A percentile compares a stretch with the other conserved stretches of the same genome.
Conservation (phyloP, 768 basidiomycete species). For the Mycena capillaripes region DNA sequence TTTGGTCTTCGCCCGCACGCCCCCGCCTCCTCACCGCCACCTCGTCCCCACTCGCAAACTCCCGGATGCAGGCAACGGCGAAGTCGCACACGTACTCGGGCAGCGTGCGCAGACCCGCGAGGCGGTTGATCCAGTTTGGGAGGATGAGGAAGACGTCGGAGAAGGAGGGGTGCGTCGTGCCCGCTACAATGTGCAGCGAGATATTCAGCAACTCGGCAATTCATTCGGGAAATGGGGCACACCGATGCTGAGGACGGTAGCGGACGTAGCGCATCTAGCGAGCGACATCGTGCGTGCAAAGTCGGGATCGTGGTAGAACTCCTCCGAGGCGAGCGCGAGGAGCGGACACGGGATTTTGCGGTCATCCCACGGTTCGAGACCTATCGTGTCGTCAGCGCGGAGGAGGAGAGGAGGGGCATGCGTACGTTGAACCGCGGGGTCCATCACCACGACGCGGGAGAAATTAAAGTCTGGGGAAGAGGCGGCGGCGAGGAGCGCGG, state of each 20-base stretch:
- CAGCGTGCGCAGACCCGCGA: slow-evolving; percentile 4
- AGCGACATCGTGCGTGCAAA: slow-evolving; percentile 2
- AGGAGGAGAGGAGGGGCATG: background rate
- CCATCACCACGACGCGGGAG: slow-evolving; percentile 7
- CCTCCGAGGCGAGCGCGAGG: slow-evolving; percentile 2
- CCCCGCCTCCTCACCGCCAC: slow-evolving; percentile 1
- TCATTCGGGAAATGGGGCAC: background rate
- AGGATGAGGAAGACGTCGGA: slow-evolving; percentile 10
- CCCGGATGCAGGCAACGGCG: background rate
- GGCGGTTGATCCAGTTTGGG: slow-evolving; percentile 5
- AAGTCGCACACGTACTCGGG: slow-evolving; percentile 3
- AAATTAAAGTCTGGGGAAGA: background rate
- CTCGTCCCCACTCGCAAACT: slow-evolving; percentile 9
- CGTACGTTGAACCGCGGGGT: slow-evolving; percentile 3
- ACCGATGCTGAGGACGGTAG: slow-evolving; percentile 10
- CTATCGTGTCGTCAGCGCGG: background rate
- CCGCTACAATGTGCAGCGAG: background rate
- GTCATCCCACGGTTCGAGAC: slow-evolving; percentile 2
- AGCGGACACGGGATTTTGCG: slow-evolving; percentile 2
- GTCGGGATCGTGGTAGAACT: slow-evolving; percentile 5
- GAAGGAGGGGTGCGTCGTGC: slow-evolving; percentile 5
- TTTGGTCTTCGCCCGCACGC: background rate
- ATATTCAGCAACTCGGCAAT: background rate
- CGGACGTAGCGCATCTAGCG: background rate
- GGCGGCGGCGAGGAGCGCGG: slow-evolving; percentile 6